A percentile compares a stretch with the other conserved stretches of the same genome.
These are phyloP conservation scores for Tylopilus sp. DNA, from an alignment of 768 basidiomycete genomes.

Conservation along the genomic window DNA sequence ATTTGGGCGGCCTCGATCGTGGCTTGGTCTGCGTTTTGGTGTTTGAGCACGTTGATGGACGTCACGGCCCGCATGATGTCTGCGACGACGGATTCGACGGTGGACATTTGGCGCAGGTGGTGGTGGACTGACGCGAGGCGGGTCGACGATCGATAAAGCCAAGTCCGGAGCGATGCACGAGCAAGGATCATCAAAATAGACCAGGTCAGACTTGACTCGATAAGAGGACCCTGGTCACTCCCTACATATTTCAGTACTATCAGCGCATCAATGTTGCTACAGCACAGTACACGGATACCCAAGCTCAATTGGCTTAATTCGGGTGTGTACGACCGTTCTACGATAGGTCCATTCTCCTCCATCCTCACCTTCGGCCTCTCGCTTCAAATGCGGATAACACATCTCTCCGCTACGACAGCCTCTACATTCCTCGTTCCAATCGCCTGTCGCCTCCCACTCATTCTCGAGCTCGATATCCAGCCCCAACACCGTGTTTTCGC, in stretches of 20 bases:
- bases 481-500: conserved; percentile 50
- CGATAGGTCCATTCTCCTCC: too few species aligned
- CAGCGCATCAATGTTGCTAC: too few species aligned
- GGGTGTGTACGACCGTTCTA: too few species aligned
- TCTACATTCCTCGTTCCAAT: conserved; percentile 91
- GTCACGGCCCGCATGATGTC: conserved; percentile 56
- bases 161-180: conserved; percentile 17
- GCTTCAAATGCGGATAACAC: conserved; percentile 50
- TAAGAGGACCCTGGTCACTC: conserved; percentile 24
- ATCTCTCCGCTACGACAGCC: conserved; percentile 67
- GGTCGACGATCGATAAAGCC: conserved; percentile 35
- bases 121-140: conserved; percentile 12
- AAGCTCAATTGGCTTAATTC: too few species aligned
- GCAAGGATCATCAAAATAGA: conserved; percentile 17
- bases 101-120: conserved; percentile 36
- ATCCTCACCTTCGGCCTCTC: conserved; percentile 2
- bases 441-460: conserved; percentile 85
- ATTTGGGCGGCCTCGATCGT: conserved; percentile 62
- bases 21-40: conserved; percentile 49
- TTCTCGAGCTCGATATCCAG: conserved; percentile 86
- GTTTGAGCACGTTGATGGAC: conserved; percentile 59
- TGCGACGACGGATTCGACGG: conserved; percentile 43
- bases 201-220: conserved; percentile 25
- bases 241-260: too few species aligned
- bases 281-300: too few species aligned